Percentiles rank a stretch among this genome's conserved stretches.
Evolutionary conservation across 202 grass and related monocot species (phyloP).

Genomic region (Hordeum pubiflorum): DNA sequence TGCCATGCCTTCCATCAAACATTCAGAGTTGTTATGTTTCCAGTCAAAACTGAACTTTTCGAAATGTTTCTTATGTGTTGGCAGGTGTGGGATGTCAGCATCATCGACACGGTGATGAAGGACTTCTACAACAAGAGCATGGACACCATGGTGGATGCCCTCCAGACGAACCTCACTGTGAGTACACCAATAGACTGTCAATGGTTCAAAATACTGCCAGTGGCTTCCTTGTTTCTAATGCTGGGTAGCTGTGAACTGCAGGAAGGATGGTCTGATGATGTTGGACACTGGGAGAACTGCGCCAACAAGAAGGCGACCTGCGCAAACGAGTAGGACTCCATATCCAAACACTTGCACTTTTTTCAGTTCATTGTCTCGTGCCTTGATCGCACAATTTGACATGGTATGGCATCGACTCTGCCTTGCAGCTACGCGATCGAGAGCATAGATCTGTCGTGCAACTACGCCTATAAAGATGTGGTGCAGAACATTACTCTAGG

Average conservation of each 20-base stretch:
- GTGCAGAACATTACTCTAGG: conserved; percentile 52
- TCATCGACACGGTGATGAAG: conserved; percentile 65
- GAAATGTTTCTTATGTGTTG: not conserved
- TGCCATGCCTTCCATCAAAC: not conserved
- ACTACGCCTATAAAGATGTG: conserved; percentile 82
- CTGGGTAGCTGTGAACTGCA: not conserved
- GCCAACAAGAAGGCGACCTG: conserved; percentile 50
- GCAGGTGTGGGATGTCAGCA: conserved; percentile 80
- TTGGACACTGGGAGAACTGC: conserved; percentile 53
- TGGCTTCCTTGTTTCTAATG: not conserved
- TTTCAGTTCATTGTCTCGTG: not conserved
- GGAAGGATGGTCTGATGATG: conserved; percentile 63
- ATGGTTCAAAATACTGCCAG: no score
- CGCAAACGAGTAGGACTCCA: conserved; percentile 44
- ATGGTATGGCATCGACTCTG: not conserved
- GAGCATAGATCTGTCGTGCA: conserved; percentile 62
- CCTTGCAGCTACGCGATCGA: conserved; percentile 59
- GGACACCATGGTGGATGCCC: conserved; percentile 58
- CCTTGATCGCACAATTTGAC: not conserved
- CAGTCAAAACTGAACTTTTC: not conserved
- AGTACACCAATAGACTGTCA: conserved; percentile 19
- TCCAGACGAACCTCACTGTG: conserved; percentile 62
- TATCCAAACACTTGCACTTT: not conserved
- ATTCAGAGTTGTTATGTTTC: not conserved
- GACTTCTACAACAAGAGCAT: conserved; percentile 61